Evolutionary conservation across 441 rosid genomes (phyloP).

Genomic region (Breynia disticha): DNA sequence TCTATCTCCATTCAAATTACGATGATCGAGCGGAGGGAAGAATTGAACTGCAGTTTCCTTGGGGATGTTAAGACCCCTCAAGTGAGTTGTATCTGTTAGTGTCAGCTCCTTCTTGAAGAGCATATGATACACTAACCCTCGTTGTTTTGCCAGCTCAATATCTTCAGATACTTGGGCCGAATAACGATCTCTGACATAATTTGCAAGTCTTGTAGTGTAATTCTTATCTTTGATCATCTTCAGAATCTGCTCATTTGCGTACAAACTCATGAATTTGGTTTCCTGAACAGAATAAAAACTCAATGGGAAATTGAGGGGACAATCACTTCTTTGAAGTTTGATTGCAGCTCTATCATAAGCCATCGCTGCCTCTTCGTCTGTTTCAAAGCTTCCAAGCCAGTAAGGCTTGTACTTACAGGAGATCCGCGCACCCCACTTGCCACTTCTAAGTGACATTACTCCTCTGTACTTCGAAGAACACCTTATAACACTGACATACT

Average conservation of each 20-base stretch:
- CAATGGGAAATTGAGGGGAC: conserved; percentile 16
- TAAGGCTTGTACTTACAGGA: conserved; percentile 14
- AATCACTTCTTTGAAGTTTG: conserved; percentile 23
- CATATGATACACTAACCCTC: conserved; percentile 2
- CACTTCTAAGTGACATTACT: conserved; percentile 12
- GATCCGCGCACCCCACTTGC: conserved; percentile 25
- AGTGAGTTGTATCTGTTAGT: conserved; percentile 12
- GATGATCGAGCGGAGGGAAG: conserved; percentile 12
- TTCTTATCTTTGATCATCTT: conserved; percentile 16
- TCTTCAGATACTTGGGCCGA: not conserved
- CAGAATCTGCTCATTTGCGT: conserved; percentile 11
- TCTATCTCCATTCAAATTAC: not conserved
- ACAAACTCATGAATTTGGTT: conserved; percentile 13
- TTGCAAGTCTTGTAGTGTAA: conserved; percentile 3
- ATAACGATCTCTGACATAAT: conserved; percentile 9
- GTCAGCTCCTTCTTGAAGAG: conserved; percentile 18
- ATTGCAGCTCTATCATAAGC: conserved; percentile 32
- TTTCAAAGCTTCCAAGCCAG: conserved; percentile 24
- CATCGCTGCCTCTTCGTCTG: conserved; percentile 23
- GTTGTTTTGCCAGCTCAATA: not conserved
- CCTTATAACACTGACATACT: not conserved
- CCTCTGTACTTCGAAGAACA: conserved; percentile 18
- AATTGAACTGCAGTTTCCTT: conserved; percentile 13
- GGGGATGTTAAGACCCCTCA: conserved; percentile 19
- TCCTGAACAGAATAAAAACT: conserved; percentile 10